These are phyloP conservation scores for Nidularia sp. DNA, from an alignment of 768 basidiomycete species.

Conservation along the genomic window DNA sequence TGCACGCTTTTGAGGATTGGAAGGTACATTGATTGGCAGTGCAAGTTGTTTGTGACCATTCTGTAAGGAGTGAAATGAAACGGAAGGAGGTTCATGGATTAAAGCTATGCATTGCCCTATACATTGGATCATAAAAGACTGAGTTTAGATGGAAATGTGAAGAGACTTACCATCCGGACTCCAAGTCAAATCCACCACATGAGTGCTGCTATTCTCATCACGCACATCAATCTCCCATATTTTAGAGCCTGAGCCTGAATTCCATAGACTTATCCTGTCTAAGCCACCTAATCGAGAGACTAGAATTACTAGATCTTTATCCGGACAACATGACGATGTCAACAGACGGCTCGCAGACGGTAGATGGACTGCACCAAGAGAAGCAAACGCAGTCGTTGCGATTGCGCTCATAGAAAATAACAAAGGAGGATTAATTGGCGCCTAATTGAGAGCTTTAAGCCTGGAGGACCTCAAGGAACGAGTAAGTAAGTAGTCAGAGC, in stretches of 20 bases:
- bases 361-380: constrained; percentile 53
- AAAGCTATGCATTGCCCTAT: constrained; percentile 70
- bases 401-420: constrained; percentile 17
- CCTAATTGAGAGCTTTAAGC: too few species aligned
- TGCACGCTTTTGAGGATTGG: constrained; percentile 9
- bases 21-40: constrained; percentile 28
- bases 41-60: constrained; percentile 58
- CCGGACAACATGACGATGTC: constrained; percentile 71
- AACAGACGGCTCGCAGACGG: constrained; percentile 57
- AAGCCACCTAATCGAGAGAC: constrained; percentile 63
- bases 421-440: background rate
- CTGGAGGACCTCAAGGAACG: too few species aligned
- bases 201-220: constrained; percentile 37
- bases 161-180: constrained; percentile 68
- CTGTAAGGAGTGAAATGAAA: constrained; percentile 76
- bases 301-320: constrained; percentile 75
- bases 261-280: constrained; percentile 76
- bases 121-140: too few species aligned
- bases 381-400: constrained; percentile 46
- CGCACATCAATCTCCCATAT: constrained; percentile 79
- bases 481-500: too few species aligned
- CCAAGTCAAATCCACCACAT: constrained; percentile 66
- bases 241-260: constrained; percentile 66
- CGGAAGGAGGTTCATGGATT: constrained; percentile 60
- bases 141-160: too few species aligned